These are phyloP conservation scores for Pyrus communis DNA, from an alignment of 306 rosid species.

Conservation along the genomic window DNA sequence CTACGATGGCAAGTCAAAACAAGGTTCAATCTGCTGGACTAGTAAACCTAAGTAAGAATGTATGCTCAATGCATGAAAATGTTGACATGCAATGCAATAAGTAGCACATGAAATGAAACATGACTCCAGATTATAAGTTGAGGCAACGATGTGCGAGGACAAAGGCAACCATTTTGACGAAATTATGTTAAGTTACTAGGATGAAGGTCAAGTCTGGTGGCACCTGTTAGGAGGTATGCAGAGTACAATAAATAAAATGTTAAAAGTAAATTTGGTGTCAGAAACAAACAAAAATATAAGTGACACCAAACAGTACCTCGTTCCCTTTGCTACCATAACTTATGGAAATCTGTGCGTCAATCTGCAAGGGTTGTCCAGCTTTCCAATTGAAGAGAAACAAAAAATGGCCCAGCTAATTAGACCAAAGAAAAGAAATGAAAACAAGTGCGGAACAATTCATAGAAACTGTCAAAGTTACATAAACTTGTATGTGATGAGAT, in stretches of 20 bases:
- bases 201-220: neutral
- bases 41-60: neutral
- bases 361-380: constrained; percentile 54
- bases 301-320: constrained; percentile 50
- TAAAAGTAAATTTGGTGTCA: neutral
- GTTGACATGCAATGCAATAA: neutral
- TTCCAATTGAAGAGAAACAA: constrained; percentile 24
- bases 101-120: constrained; percentile 3
- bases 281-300: neutral
- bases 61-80: neutral
- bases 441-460: neutral
- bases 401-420: constrained; percentile 7
- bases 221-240: neutral
- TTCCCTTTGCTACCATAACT: constrained; percentile 92
- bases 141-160: neutral
- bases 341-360: constrained; percentile 61
- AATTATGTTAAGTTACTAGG: neutral
- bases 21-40: neutral
- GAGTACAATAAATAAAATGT: neutral
- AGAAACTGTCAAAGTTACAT: neutral
- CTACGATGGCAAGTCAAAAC: neutral
- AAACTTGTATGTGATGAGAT: neutral
- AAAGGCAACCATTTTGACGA: neutral
- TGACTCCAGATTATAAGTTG: neutral
- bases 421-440: constrained; percentile 4